These are phyloP conservation scores for Saccharum hybrid DNA, from an alignment of 202 grass and related monocot genomes.

Conservation along the genomic window DNA sequence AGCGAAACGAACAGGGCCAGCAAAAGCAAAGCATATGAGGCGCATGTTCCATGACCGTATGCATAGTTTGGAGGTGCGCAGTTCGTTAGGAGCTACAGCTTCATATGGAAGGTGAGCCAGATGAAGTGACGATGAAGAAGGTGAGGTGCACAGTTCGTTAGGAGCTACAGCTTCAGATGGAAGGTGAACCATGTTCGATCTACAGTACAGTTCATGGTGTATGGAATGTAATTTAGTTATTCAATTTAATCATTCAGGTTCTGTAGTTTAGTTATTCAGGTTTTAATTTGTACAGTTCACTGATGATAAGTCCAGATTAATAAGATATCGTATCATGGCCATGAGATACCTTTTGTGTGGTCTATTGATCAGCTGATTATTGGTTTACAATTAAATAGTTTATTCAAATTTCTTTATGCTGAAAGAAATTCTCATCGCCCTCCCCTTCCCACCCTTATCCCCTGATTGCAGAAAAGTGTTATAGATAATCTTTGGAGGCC, in stretches of 20 bases:
- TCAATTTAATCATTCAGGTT: background rate
- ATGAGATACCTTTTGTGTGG: background rate
- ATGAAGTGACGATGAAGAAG: too few species aligned
- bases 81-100: slow-evolving; percentile 44
- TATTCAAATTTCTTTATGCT: background rate
- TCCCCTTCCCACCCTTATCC: background rate
- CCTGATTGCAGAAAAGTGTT: too few species aligned
- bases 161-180: slow-evolving; percentile 9
- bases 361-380: too few species aligned
- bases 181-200: too few species aligned
- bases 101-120: background rate
- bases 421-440: background rate
- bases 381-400: background rate
- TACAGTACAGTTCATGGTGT: background rate
- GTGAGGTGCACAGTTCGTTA: slow-evolving; percentile 35
- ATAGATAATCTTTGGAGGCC: too few species aligned
- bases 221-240: background rate
- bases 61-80: background rate
- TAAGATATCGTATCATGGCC: background rate
- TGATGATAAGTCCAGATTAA: background rate
- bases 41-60: background rate
- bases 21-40: background rate
- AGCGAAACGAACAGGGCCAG: too few species aligned
- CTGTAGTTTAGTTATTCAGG: too few species aligned
- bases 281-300: background rate